Evolutionary conservation across 306 rosid genomes (phyloP).

Genomic region (Cicer bijugum): DNA sequence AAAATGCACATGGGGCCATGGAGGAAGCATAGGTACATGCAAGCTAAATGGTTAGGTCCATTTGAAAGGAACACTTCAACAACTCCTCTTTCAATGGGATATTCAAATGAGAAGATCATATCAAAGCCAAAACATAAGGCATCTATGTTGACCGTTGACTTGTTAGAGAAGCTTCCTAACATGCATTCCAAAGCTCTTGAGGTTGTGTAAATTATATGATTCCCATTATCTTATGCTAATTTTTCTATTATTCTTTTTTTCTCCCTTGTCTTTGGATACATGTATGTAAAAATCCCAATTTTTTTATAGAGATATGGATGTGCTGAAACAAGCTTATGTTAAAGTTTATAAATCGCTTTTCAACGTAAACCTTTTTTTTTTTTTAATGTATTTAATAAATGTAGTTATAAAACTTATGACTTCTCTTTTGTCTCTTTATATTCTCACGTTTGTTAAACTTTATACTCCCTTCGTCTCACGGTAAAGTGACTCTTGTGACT

Average conservation of each 20-base stretch:
- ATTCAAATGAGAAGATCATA: slow-evolving; percentile 23
- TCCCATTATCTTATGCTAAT: too few species aligned
- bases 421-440: too few species aligned
- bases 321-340: slow-evolving; percentile 18
- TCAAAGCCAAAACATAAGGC: slow-evolving; percentile 62
- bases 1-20: slow-evolving; percentile 94
- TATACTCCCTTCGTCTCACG: too few species aligned
- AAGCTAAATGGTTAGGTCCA: slow-evolving; percentile 81
- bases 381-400: too few species aligned
- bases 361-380: neutral
- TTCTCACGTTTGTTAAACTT: too few species aligned
- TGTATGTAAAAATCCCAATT: slow-evolving; percentile 9
- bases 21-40: slow-evolving; percentile 87
- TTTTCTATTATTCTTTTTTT: too few species aligned
- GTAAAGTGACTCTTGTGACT: too few species aligned
- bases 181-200: slow-evolving; percentile 57
- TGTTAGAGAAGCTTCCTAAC: slow-evolving; percentile 67
- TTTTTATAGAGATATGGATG: neutral
- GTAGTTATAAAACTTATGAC: too few species aligned
- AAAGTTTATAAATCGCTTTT: neutral
- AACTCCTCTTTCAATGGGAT: slow-evolving; percentile 44
- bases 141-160: slow-evolving; percentile 82
- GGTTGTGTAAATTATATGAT: slow-evolving; percentile 52
- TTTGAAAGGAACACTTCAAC: slow-evolving; percentile 66
- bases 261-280: neutral